Conservation (phyloP, 805 yeast species). For the Teunomyces funiuensis region DNA sequence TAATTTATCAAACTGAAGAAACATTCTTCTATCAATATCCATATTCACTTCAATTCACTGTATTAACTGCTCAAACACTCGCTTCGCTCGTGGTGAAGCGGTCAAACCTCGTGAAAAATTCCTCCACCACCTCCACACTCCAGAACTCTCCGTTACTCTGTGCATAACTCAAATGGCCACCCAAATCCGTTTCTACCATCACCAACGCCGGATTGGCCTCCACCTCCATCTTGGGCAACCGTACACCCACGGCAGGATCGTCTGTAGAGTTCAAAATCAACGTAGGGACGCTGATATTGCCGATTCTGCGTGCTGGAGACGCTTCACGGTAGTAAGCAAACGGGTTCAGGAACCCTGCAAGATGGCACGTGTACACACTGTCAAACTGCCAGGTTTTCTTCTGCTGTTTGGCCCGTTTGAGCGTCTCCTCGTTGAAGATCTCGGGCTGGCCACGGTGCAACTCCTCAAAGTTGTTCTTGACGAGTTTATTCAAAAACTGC, state of each 20-base stretch:
- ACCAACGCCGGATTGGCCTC: conserved; percentile 57
- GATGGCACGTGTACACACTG: conserved; percentile 58
- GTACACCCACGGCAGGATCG: conserved; percentile 68
- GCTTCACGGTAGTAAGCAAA: conserved; percentile 65
- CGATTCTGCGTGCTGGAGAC: conserved; percentile 54
- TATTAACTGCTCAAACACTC: not conserved
- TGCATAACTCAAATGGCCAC: conserved; percentile 87
- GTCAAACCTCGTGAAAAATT: conserved; percentile 28
- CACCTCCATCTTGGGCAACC: conserved; percentile 54
- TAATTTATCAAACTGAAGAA: too few relatives aligned
- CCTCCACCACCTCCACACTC: conserved; percentile 44
- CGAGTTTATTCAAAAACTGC: conserved; percentile 29
- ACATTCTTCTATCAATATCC: too few relatives aligned
- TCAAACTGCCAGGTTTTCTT: conserved; percentile 59
- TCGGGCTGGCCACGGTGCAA: conserved; percentile 28
- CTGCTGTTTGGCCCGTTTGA: conserved; percentile 16
- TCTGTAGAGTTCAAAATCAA: conserved; percentile 64
- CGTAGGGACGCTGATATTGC: conserved; percentile 59
- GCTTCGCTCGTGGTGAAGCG: not conserved
- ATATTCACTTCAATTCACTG: not conserved
- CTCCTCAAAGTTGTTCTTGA: conserved; percentile 36
- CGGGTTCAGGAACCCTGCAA: conserved; percentile 65
- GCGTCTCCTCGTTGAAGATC: conserved; percentile 23
- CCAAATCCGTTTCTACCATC: conserved; percentile 59
- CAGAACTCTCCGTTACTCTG: conserved; percentile 61